A percentile compares a stretch with the other conserved stretches of the same genome.
Conservation (phyloP, 306 rosid genomes). For the Sechiopsis laciniata region DNA sequence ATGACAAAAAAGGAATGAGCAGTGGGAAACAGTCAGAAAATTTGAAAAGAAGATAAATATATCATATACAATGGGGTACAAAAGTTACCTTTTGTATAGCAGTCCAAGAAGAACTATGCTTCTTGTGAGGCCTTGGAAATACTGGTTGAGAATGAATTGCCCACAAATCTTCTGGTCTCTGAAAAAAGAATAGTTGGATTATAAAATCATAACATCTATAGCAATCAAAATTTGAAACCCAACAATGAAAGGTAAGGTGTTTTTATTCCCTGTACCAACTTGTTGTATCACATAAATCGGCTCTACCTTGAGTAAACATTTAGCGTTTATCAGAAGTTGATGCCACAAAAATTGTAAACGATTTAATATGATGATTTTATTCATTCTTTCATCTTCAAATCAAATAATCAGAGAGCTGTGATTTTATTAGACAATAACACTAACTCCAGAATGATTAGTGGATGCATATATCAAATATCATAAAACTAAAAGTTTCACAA, state of each 20-base stretch:
- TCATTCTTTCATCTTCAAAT: background rate
- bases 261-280: background rate
- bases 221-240: background rate
- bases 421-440: background rate
- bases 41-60: background rate
- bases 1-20: background rate
- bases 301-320: background rate
- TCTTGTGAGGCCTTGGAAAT: slow-evolving; percentile 80
- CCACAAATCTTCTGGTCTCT: slow-evolving; percentile 98
- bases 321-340: background rate
- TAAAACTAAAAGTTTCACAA: background rate
- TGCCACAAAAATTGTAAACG: background rate
- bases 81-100: slow-evolving; percentile 75
- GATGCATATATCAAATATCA: background rate
- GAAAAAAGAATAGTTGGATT: slow-evolving; percentile 18
- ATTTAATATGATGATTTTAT: background rate
- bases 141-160: slow-evolving; percentile 82
- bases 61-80: background rate
- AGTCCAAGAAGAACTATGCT: slow-evolving; percentile 66
- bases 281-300: background rate
- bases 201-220: background rate
- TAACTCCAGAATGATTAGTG: background rate
- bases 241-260: background rate
- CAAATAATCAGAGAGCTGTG: background rate
- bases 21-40: background rate